A percentile compares a stretch with the other conserved stretches of the same genome.
phyloP scores from a whole-genome alignment of 495 filamentous ascomycete species.

The Diplogelasinospora grovesii region DNA sequence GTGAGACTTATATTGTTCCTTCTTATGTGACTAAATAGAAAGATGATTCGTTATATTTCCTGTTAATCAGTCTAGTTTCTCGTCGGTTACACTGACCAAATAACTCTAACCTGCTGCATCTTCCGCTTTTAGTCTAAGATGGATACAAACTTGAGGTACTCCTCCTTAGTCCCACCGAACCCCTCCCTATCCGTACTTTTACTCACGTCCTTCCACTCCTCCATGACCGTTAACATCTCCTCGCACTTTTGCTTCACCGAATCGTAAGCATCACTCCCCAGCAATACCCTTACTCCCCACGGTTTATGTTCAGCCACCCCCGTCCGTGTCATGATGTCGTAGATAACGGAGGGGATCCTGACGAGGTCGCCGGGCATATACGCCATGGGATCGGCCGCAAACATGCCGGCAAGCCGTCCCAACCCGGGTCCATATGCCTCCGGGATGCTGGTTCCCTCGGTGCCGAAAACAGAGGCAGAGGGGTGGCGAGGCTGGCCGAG shows the following conservation, averaged over 20 bases:
- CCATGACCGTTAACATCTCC: slow-evolving; percentile 12
- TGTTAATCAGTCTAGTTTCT: too few species aligned
- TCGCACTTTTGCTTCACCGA: slow-evolving; percentile 12
- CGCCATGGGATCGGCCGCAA: slow-evolving; percentile 10
- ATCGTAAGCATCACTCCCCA: slow-evolving; percentile 17
- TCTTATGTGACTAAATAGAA: too few species aligned
- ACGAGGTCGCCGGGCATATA: slow-evolving; percentile 28
- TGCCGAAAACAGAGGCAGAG: background rate
- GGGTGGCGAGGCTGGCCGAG: slow-evolving; percentile 17
- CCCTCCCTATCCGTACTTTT: slow-evolving; percentile 17
- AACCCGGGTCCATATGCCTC: slow-evolving; percentile 12
- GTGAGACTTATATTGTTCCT: too few species aligned
- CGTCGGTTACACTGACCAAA: too few species aligned
- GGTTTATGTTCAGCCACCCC: slow-evolving; percentile 14
- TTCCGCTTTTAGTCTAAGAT: too few species aligned
- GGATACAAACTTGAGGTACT: slow-evolving; percentile 8
- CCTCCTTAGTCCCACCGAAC: slow-evolving; percentile 2
- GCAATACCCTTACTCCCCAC: slow-evolving; percentile 16
- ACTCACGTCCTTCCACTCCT: slow-evolving; percentile 15
- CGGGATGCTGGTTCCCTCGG: background rate
- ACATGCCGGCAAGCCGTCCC: slow-evolving; percentile 12
- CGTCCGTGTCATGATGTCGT: slow-evolving; percentile 26
- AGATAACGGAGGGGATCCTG: slow-evolving; percentile 25
- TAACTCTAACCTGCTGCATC: too few species aligned
- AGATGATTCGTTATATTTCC: too few species aligned